Evolutionary conservation across 352 stramenopile genomes (phyloP).

Genomic region (Globisporangium sylvaticum): DNA sequence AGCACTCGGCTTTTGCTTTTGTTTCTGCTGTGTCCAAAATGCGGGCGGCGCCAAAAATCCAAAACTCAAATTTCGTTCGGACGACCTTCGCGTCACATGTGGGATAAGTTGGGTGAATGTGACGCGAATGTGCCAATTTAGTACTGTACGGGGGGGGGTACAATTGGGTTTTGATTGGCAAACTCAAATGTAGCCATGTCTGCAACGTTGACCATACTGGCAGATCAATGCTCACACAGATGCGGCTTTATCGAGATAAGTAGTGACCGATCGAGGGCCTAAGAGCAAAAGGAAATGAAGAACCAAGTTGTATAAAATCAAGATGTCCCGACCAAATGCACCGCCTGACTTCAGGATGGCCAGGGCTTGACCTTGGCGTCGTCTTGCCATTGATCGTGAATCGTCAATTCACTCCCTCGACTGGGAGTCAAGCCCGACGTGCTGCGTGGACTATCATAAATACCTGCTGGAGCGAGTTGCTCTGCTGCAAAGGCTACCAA

Average conservation of each 20-base stretch:
- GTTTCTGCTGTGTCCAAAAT: neutral
- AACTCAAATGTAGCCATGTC: neutral
- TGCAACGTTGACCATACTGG: too few relatives aligned
- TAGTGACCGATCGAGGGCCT: too few relatives aligned
- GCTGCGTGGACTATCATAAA: neutral
- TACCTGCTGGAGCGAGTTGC: neutral
- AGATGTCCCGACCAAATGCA: neutral
- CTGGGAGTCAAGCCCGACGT: neutral
- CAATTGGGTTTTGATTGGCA: neutral
- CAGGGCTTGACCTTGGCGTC: neutral
- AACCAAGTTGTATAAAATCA: neutral
- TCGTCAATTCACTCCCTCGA: neutral
- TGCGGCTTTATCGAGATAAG: too few relatives aligned
- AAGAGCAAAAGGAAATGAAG: too few relatives aligned
- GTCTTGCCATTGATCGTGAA: neutral
- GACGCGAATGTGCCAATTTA: neutral
- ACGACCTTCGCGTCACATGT: conserved; percentile 13
- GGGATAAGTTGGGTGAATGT: neutral
- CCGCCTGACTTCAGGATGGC: neutral
- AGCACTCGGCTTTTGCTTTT: neutral
- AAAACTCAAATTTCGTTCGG: conserved; percentile 1
- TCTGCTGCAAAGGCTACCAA: neutral
- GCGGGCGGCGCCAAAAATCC: neutral
- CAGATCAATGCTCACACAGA: too few relatives aligned
- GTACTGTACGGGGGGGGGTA: neutral